Evolutionary conservation across 2,329 filamentous ascomycete genomes (phyloP).

Genomic region (Trichoderma gracile): DNA sequence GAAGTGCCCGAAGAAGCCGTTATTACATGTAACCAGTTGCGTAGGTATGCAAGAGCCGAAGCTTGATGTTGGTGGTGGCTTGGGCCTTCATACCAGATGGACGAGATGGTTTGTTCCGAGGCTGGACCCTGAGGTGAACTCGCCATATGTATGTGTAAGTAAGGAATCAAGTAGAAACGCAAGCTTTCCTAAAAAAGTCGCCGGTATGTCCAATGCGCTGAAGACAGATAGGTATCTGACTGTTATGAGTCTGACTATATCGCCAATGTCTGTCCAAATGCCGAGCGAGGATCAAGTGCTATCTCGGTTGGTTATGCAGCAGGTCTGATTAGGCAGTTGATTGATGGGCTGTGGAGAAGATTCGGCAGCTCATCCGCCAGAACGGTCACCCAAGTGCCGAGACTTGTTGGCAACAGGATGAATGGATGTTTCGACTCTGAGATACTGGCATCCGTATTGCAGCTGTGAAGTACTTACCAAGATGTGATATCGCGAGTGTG

Average conservation of each 20-base stretch:
- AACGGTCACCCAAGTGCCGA: neutral
- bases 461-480: too few relatives aligned
- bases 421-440: neutral
- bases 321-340: neutral
- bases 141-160: too few relatives aligned
- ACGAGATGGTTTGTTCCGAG: neutral
- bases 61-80: neutral
- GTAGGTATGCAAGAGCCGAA: neutral
- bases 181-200: neutral
- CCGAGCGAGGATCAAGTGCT: neutral
- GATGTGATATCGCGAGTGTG: too few relatives aligned
- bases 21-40: neutral
- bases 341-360: slow-evolving; percentile 3
- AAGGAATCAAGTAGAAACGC: too few relatives aligned
- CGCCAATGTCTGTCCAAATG: neutral
- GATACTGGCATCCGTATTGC: neutral
- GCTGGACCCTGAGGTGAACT: neutral
- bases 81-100: too few relatives aligned
- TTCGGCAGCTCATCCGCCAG: neutral
- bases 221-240: neutral
- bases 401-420: neutral
- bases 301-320: neutral
- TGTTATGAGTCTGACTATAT: neutral
- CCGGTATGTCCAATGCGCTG: neutral
- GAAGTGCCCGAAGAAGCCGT: too few relatives aligned